phyloP scores from a whole-genome alignment of 83 land plant genomes.

The Diphasiastrum complanatum region DNA sequence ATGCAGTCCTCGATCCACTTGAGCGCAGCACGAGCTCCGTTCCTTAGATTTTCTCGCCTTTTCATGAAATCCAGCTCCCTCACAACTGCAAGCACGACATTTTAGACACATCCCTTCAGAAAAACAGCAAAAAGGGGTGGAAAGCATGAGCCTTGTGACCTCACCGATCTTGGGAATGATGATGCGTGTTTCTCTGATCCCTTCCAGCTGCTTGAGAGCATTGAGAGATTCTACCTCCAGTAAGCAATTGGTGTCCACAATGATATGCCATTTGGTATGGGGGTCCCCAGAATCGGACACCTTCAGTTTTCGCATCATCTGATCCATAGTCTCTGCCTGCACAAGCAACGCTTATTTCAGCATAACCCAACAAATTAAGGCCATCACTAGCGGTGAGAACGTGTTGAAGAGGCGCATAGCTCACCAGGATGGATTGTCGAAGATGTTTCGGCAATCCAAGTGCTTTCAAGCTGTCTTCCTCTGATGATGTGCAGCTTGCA shows the following conservation, averaged over 20 bases:
- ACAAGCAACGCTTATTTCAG: not conserved
- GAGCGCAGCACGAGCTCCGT: not conserved
- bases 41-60: not conserved
- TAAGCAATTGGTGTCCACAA: slow-evolving; percentile 12
- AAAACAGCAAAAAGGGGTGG: not conserved
- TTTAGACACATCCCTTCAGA: not conserved
- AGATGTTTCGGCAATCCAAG: too few relatives aligned
- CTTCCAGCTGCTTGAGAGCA: slow-evolving; percentile 5
- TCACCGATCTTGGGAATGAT: slow-evolving; percentile 9
- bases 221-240: slow-evolving; percentile 4
- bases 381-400: too few relatives aligned
- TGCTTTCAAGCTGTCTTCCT: too few relatives aligned
- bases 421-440: too few relatives aligned
- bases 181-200: slow-evolving; percentile 4
- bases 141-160: not conserved
- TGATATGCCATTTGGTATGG: slow-evolving; percentile 8
- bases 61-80: slow-evolving; percentile 13
- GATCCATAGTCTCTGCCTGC: slow-evolving; percentile 24
- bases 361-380: too few relatives aligned
- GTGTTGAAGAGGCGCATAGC: too few relatives aligned
- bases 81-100: not conserved
- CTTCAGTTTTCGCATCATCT: slow-evolving; percentile 16
- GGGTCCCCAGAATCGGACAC: not conserved
- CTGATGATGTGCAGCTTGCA: not conserved
- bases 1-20: slow-evolving; percentile 17